Base-by-base conservation (phyloP, 1,139 yeast species). In the Saccharomyces hybrid region DNA sequence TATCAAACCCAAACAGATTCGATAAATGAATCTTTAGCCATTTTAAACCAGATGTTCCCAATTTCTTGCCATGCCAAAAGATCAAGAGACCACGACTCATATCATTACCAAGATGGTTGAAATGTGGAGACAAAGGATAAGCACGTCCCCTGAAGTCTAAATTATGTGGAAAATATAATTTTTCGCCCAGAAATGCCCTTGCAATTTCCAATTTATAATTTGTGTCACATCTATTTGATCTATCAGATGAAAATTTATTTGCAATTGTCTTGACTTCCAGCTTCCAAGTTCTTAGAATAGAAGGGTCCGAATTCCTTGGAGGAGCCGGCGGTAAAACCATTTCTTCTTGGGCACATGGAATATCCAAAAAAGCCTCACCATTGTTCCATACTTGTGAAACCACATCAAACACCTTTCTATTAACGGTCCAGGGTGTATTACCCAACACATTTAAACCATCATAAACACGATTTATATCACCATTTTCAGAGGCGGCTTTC, bases 121-220 rank as follows among this genome's bases (percentile, higher is more conserved):
- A 75, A 63, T 81, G 83, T 2, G 96, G 95, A 1, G 97, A 85
- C 49, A 93, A 74, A 4, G 99, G 98, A 67, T 93, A 93, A 0
- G 98, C 97, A 65, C 99, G 83, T 5, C 99, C 99, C 70, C 99
- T 79, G 69, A 91, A 91, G 70, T 93, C 99, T 53, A 93, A 76
- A 64, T 90, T 90, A 69, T 93, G 97, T 5, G 99, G 98, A 75
- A 91, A 88, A 69, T 83, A 91, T 66, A 93, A 83, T 66, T 88
- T 85, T 70, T 93, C 99, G 25, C 95, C 95, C 46, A 85, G 74
- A 63, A 85, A 89, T 0, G 96, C 97, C 62, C 99, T 80, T 0
- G 99, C 98, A 68, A 93, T 90, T 70, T 93, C 99, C 54, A 93
- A 75, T 69, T 89, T 91, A 70, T 95, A 93, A 69, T 93, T 93